phyloP scores from a whole-genome alignment of 306 rosid species.

The Lablab purpureus region DNA sequence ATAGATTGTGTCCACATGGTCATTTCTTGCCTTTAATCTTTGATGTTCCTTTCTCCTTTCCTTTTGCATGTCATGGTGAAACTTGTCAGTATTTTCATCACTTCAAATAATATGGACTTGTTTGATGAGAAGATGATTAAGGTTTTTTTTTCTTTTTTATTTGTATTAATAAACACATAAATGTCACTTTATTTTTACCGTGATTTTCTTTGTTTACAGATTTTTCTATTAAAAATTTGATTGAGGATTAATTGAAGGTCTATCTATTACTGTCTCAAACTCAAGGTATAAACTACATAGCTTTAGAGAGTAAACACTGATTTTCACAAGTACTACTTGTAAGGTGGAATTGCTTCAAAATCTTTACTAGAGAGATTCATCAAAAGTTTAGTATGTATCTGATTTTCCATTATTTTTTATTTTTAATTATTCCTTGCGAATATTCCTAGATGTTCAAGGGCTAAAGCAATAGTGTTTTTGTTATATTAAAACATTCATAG shows the following conservation, averaged over 20 bases:
- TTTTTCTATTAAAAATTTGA: background rate
- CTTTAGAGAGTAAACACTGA: background rate
- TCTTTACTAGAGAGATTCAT: background rate
- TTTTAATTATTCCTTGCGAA: background rate
- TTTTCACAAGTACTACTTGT: background rate
- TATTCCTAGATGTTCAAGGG: background rate
- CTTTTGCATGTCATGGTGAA: background rate
- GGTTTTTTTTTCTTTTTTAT: background rate
- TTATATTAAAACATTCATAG: background rate
- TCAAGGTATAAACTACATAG: background rate
- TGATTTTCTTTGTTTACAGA: background rate
- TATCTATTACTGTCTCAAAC: background rate
- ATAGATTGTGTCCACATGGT: background rate
- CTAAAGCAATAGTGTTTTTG: background rate
- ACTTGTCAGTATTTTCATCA: background rate
- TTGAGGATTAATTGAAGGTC: background rate
- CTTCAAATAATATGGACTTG: background rate
- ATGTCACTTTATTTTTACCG: background rate
- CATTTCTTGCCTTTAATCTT: constrained; percentile 5
- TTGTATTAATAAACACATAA: background rate
- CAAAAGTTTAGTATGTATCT: background rate
- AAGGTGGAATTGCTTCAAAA: background rate
- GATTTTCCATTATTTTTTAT: background rate
- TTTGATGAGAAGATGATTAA: background rate
- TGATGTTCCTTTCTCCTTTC: background rate